phyloP scores from a whole-genome alignment of 2,329 filamentous ascomycete genomes.

The Xylariomycetidae sp. region DNA sequence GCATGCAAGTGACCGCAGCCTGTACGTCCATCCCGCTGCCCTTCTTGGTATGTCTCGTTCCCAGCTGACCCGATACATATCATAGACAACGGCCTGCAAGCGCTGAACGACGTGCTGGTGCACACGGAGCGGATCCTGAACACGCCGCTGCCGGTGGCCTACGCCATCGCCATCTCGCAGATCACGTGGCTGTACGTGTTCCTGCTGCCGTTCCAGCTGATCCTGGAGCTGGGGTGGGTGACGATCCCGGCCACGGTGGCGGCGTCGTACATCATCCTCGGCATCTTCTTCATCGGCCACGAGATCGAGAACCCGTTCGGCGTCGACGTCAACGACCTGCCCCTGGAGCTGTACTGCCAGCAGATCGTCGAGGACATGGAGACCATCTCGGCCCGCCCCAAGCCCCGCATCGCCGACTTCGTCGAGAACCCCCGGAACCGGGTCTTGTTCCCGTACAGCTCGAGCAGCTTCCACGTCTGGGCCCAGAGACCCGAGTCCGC shows the following conservation, averaged over 20 bases:
- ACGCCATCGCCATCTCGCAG: slow-evolving; percentile 77
- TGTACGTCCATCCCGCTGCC: slow-evolving; percentile 20
- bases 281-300: slow-evolving; percentile 65
- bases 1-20: slow-evolving; percentile 54
- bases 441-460: slow-evolving; percentile 42
- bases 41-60: slow-evolving; percentile 12
- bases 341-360: slow-evolving; percentile 69
- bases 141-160: slow-evolving; percentile 76
- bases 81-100: slow-evolving; percentile 50
- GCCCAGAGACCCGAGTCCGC: slow-evolving; percentile 20
- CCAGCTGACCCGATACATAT: slow-evolving; percentile 3
- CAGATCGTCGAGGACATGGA: slow-evolving; percentile 71
- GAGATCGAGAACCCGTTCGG: slow-evolving; percentile 86
- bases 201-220: slow-evolving; percentile 76
- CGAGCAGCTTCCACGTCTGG: slow-evolving; percentile 23
- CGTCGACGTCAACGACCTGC: slow-evolving; percentile 75
- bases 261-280: slow-evolving; percentile 77
- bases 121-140: slow-evolving; percentile 73
- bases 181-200: slow-evolving; percentile 83
- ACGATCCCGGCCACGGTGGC: slow-evolving; percentile 70
- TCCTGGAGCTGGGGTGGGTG: slow-evolving; percentile 57
- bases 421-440: slow-evolving; percentile 40
- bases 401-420: slow-evolving; percentile 45
- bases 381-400: slow-evolving; percentile 56
- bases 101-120: slow-evolving; percentile 66